phyloP scores from a whole-genome alignment of 1,284 basidiomycete species.

The Puccinia horiana region DNA sequence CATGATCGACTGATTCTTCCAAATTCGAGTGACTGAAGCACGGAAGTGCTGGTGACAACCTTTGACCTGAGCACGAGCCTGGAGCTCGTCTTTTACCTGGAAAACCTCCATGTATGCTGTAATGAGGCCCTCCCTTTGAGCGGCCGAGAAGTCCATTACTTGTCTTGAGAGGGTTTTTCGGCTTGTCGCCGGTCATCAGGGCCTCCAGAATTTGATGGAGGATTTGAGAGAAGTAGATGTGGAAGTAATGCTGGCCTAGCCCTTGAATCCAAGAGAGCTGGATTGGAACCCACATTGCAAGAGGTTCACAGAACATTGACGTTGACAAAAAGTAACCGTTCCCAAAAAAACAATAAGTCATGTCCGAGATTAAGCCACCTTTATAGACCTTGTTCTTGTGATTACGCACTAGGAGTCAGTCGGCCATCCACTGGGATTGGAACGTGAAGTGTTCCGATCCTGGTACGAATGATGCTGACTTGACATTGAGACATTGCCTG shows the following conservation, averaged over 20 bases:
- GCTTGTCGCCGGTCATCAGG: background rate
- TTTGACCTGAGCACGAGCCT: background rate
- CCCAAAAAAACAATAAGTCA: conserved; percentile 17
- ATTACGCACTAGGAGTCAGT: background rate
- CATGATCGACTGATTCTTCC: background rate
- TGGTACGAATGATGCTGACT: too few species aligned
- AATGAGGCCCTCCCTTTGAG: conserved; percentile 7
- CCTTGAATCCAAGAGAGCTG: conserved; percentile 21
- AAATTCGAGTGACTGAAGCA: background rate
- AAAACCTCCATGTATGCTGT: conserved; percentile 16
- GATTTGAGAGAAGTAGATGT: too few species aligned
- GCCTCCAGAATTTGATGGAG: background rate
- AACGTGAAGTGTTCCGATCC: background rate
- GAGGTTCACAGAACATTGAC: conserved; percentile 8
- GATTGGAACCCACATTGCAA: conserved; percentile 4
- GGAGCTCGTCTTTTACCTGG: too few species aligned
- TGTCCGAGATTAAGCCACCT: background rate
- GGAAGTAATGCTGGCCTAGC: too few species aligned
- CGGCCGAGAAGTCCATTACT: conserved; percentile 5
- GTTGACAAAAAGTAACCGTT: background rate
- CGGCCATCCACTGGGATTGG: conserved; percentile 20
- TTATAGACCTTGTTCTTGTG: background rate
- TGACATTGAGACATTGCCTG: background rate
- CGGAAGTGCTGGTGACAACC: conserved; percentile 32
- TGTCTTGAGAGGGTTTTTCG: background rate